Evolutionary conservation across 2,329 filamentous ascomycete genomes (phyloP), one percentile per base, ranked within the genome.

Genomic region (Gaeumannomyces sp.): DNA sequence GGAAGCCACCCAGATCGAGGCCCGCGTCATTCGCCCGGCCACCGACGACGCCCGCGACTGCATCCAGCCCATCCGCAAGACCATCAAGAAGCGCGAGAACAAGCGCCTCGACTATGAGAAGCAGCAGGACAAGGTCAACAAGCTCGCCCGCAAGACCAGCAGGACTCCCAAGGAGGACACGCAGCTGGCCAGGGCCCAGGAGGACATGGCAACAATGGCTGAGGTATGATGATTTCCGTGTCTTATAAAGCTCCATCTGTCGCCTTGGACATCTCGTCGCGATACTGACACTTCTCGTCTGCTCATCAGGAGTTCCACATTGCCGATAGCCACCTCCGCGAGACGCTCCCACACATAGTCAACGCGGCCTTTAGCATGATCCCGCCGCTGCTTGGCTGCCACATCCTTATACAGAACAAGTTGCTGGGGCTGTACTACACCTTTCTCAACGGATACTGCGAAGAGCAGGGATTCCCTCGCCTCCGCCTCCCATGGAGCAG

Each of bases 51-150:
- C 89, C 10, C 89, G 86, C 71, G 85, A 89, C 63, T 85, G 79
- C 64, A 81, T 94, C 66, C 85, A 88, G 68, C 87, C 89, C 2
- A 81, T 95, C 73, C 88, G 90, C 72, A 95, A 93, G 77, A 89
- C 88, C 1, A 91, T 96, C 72, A 95, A 94, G 78, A 93, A 92
- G 75, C 82, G 92, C 60, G 91, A 95, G 73, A 90, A 93, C 71
- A 91, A 88, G 76, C 89, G 92, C 64, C 74, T 93, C 66, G 92
- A 96, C 73, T 95, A 88, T 72, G 92, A 96, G 76, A 86, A 90
- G 70, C 88, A 88, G 69, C 87, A 91, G 74, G 85, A 88, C 70
- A 87, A 88, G 67, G 87, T 88, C 50, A 88, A 90, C 71, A 86
- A 85, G 70, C 82, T 88, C 57, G 81, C 87, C 69, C 88, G 88